phyloP scores from a whole-genome alignment of 805 yeast genomes.

The Hanseniaspora guilliermondii region DNA sequence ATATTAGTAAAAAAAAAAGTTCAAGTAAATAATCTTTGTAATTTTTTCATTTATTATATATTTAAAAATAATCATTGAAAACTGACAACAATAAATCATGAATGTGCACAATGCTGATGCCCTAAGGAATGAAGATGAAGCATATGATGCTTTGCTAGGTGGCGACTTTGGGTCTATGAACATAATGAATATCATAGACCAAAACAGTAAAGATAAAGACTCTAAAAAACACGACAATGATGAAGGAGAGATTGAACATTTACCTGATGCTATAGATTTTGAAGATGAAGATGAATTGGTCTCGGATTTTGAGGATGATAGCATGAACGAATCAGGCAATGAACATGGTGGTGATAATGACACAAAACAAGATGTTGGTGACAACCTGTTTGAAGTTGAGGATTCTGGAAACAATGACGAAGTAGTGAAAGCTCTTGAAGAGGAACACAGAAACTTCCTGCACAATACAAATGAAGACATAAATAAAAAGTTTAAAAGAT shows the following conservation, averaged over 20 bases:
- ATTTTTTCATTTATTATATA: too few species aligned
- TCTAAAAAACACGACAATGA: constrained; percentile 20
- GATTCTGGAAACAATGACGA: not conserved
- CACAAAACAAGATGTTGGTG: constrained; percentile 19
- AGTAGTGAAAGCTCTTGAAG: not conserved
- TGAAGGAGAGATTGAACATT: constrained; percentile 50
- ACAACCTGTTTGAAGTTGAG: constrained; percentile 15
- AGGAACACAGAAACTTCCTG: not conserved
- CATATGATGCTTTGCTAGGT: constrained; percentile 29
- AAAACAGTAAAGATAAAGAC: constrained; percentile 11
- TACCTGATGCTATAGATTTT: constrained; percentile 85
- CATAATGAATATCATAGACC: constrained; percentile 23
- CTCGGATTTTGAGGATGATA: constrained; percentile 48
- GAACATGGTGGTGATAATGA: constrained; percentile 11
- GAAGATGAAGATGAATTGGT: constrained; percentile 92
- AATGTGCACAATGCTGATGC: constrained; percentile 14
- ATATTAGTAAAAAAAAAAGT: too few species aligned
- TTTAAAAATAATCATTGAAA: too few species aligned
- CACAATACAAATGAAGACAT: not conserved
- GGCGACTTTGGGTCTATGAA: constrained; percentile 30
- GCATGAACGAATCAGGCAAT: constrained; percentile 25
- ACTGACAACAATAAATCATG: not conserved
- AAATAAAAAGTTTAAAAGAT: not conserved
- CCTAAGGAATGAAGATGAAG: constrained; percentile 30
- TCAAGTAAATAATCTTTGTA: too few species aligned